Evolutionary conservation across 208 protist species (phyloP).

Genomic region (Entamoeba histolytica): DNA sequence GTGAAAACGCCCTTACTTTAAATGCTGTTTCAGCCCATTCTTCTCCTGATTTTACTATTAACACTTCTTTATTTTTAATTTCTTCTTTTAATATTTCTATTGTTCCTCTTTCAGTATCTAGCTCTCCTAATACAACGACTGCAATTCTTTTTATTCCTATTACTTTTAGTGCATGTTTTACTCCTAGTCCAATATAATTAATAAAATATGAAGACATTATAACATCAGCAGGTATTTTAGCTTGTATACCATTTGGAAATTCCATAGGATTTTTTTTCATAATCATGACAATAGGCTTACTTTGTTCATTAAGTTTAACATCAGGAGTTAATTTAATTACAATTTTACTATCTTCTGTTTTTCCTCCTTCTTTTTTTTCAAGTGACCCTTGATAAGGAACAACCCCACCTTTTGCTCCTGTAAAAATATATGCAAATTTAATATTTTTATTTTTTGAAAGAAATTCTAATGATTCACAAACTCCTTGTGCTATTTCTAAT

Average conservation of each 20-base stretch:
- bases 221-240: neutral
- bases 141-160: neutral
- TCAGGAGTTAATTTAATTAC: neutral
- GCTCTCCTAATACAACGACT: neutral
- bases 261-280: neutral
- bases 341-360: neutral
- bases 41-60: neutral
- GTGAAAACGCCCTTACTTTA: neutral
- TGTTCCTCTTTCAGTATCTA: neutral
- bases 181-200: neutral
- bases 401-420: neutral
- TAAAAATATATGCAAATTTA: neutral
- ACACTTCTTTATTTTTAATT: neutral
- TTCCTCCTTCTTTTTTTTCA: neutral
- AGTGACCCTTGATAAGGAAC: neutral
- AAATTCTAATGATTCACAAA: neutral
- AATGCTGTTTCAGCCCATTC: neutral
- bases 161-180: neutral
- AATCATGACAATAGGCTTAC: neutral
- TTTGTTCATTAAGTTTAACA: neutral
- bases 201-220: neutral
- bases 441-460: neutral
- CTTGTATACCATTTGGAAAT: neutral
- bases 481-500: neutral
- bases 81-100: neutral